Evolutionary conservation across 2,329 filamentous ascomycete species (phyloP).

Genomic region (Trichoderma afroharzianum): DNA sequence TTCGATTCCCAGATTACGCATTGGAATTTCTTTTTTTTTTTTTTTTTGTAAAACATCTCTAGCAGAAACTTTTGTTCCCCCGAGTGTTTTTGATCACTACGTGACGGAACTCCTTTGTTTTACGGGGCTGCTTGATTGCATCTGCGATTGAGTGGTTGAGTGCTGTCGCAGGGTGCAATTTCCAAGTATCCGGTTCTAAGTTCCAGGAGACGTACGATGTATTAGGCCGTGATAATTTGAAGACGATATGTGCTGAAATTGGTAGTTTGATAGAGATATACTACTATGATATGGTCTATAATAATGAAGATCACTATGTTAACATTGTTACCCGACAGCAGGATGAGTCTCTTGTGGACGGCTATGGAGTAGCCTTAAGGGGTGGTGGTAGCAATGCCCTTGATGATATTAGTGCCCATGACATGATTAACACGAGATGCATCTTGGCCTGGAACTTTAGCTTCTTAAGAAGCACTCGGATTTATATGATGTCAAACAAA

Average conservation of each 20-base stretch:
- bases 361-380: no score
- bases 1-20: constrained; percentile 26
- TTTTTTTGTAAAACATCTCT: background rate
- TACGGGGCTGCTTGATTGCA: background rate
- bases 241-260: background rate
- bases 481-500: no score
- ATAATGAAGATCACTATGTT: background rate
- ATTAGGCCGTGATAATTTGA: background rate
- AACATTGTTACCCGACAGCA: background rate
- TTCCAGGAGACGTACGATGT: background rate
- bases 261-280: background rate
- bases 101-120: accelerated
- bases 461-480: no score
- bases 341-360: background rate
- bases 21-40: background rate
- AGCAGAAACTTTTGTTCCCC: background rate
- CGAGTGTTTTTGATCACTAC: no score
- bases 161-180: background rate
- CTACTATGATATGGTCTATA: background rate
- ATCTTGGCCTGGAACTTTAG: no score
- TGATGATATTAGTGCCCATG: no score
- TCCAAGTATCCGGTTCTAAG: background rate
- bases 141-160: background rate
- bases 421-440: no score
- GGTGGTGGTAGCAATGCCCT: no score